Conservation (phyloP, 495 filamentous ascomycete genomes). For the Xylaria telfairii region DNA sequence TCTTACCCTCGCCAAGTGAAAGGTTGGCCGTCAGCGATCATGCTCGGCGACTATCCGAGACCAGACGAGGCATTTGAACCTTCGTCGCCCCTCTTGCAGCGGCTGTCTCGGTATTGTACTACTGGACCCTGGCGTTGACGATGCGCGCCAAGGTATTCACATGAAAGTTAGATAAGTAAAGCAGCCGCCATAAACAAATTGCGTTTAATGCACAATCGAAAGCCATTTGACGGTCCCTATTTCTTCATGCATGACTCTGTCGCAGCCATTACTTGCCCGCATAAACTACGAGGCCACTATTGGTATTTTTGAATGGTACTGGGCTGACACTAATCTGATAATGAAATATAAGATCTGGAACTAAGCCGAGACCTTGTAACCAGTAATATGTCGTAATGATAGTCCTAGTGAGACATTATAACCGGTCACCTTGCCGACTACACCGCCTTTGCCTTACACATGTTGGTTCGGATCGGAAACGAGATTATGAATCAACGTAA, state of each 20-base stretch:
- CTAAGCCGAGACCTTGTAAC: slow-evolving; percentile 4
- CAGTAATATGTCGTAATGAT: not conserved
- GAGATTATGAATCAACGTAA: not conserved
- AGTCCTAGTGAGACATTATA: not conserved
- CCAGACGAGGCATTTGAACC: not conserved
- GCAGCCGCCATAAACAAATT: not conserved
- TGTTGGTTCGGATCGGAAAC: not conserved
- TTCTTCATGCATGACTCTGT: not conserved
- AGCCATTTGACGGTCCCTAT: not conserved
- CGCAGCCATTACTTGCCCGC: not conserved
- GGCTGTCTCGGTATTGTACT: slow-evolving; percentile 19
- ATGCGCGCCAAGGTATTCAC: not conserved
- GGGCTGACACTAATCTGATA: slow-evolving; percentile 12
- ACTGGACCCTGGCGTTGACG: not conserved
- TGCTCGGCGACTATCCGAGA: slow-evolving; percentile 10
- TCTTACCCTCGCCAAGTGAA: not conserved
- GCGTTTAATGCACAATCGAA: not conserved
- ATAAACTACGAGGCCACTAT: not conserved
- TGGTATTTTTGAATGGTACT: not conserved
- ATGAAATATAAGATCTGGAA: too few species aligned
- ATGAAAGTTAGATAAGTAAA: not conserved
- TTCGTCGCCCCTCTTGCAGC: not conserved
- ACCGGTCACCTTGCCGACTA: not conserved
- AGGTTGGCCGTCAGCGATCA: not conserved
- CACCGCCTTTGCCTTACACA: slow-evolving; percentile 4